Conservation (phyloP, 345 rosid species). For the thale cress (Arabidopsis thaliana) region TAIR10.1 NC_003074.8:20528501-20529000, state of each 20-base stretch:
- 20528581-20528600: conserved; percentile 26
- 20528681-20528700: conserved; percentile 34
- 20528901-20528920: conserved; percentile 49
- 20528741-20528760: conserved; percentile 44
- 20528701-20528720: conserved; percentile 36
- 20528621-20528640: conserved; percentile 40
- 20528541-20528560: conserved; percentile 32
- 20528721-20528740: conserved; percentile 23
- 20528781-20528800: conserved; percentile 25
- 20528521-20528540: conserved; percentile 32
- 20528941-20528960: conserved; percentile 21
- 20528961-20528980: conserved; percentile 31
- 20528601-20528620: conserved; percentile 28
- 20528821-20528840: conserved; percentile 39
- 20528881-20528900: conserved; percentile 21
- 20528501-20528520: conserved; percentile 45
- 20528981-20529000: conserved; percentile 38
- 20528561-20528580: conserved; percentile 34
- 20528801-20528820: conserved; percentile 45
- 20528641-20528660: conserved; percentile 37
- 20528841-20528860: conserved; percentile 42
- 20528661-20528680: background rate
- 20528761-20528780: conserved; percentile 41
- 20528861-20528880: conserved; percentile 43
- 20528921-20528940: conserved; percentile 29